Evolutionary conservation across 768 basidiomycete genomes (phyloP), one percentile per base, ranked within the genome.

Genomic region (Pilatotrama ljubarskyi): DNA sequence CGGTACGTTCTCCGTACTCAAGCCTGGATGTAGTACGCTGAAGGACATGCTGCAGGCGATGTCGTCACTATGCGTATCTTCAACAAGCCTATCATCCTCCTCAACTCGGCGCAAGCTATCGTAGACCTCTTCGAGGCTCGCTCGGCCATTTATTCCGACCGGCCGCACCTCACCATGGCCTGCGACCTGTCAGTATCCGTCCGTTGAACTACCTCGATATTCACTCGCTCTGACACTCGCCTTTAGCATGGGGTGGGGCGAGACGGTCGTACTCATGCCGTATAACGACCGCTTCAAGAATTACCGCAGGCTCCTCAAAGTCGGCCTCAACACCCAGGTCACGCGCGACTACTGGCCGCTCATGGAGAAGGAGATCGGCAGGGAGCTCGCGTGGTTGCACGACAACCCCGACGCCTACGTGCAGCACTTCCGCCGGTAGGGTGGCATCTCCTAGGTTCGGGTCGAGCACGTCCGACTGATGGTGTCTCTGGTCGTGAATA

Each of bases 111-210:
- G 22, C 43, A 64, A 25, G 63, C 66, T 15, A 67, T 64, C 8
- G 46, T 40, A 1, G 72, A 73, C 17, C 67, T 73, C 43, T 59
- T 73, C 40, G 66, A 72, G 35, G 64, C 65, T 36, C 57, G 69
- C 32, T 68, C 66, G 5, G 54, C 58, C 9, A 65, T 69, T 24
- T 71, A 73, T 51, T 73, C 72, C 10, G 72, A 71, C 46, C 59
- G 72, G 43, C 48, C 46, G 18, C 35, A 55, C n/a, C 53, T 38
- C 37, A 51, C 37, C 13, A 38, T 51, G 50, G 36, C 37, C 6
- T 5, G 35, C 17, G 50, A 51, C 11, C 37, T 51, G 50, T 51
- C 14, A n/a, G 50, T 38, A 17, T 37, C 18, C 37, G 10, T 36
- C 8, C 14, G 9, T 24, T n/a, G n/a, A n/a, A n/a, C 22, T 17